A percentile compares a stretch with the other conserved stretches of the same genome.
These are phyloP conservation scores for Quercus suber DNA, from an alignment of 306 rosid species.

Conservation along the genomic window DNA sequence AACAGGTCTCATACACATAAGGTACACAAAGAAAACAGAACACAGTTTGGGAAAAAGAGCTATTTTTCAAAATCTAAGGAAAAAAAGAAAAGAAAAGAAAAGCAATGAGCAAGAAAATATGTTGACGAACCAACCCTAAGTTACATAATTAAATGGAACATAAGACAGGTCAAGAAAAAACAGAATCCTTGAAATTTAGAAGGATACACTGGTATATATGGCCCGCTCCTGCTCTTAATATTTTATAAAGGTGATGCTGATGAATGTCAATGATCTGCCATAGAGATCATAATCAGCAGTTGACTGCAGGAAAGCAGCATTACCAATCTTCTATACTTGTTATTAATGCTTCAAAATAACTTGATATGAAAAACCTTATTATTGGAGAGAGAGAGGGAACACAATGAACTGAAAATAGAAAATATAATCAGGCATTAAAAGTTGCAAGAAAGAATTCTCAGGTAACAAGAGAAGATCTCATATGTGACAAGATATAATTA, in stretches of 20 bases:
- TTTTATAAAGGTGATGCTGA: slow-evolving; percentile 75
- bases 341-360: slow-evolving; percentile 11
- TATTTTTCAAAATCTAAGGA: neutral
- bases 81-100: neutral
- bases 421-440: neutral
- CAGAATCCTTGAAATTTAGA: neutral
- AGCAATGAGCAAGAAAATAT: slow-evolving; percentile 3
- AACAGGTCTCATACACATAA: slow-evolving; percentile 6
- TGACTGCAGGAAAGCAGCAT: slow-evolving; percentile 16
- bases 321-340: slow-evolving; percentile 1
- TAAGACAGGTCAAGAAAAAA: slow-evolving; percentile 9
- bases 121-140: slow-evolving; percentile 9
- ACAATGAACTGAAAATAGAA: neutral
- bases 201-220: slow-evolving; percentile 80
- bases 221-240: slow-evolving; percentile 78
- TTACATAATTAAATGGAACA: slow-evolving; percentile 2
- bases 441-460: neutral
- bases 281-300: slow-evolving; percentile 30
- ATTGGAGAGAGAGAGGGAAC: neutral
- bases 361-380: neutral
- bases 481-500: neutral
- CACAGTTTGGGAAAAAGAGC: neutral
- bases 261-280: slow-evolving; percentile 86
- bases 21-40: slow-evolving; percentile 1
- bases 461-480: neutral